phyloP scores from a whole-genome alignment of 139 green algal species.

The Yamagishiella unicocca region DNA sequence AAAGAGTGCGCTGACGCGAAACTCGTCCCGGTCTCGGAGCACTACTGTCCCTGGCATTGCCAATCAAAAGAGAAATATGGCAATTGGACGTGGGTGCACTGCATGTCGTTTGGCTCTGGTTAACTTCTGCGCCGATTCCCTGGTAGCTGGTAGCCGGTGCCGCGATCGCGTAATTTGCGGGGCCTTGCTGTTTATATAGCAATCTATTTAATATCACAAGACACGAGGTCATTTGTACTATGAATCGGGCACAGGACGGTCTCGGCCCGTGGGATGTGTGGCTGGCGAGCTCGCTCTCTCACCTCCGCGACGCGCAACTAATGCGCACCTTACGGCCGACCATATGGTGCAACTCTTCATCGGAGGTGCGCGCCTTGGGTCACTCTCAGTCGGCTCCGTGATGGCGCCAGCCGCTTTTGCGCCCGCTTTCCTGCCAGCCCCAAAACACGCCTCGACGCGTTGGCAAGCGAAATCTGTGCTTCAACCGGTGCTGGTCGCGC shows the following conservation, averaged over 20 bases:
- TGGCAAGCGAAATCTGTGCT: neutral
- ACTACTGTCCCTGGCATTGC: too few relatives aligned
- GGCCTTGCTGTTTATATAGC: too few relatives aligned
- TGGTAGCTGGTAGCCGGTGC: too few relatives aligned
- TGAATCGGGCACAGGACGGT: neutral
- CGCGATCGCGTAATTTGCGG: too few relatives aligned
- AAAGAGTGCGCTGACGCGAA: too few relatives aligned
- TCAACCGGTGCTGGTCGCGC: neutral
- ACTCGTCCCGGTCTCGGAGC: too few relatives aligned
- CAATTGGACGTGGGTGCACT: too few relatives aligned
- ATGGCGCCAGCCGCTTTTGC: neutral
- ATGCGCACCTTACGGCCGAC: conserved; percentile 65
- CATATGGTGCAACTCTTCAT: conserved; percentile 44
- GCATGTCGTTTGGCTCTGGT: too few relatives aligned
- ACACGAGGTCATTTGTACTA: neutral
- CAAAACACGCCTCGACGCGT: neutral
- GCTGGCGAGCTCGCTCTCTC: conserved; percentile 19
- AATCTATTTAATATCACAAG: neutral
- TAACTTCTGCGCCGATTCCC: too few relatives aligned
- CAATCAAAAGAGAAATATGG: too few relatives aligned
- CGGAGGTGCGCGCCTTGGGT: conserved; percentile 14
- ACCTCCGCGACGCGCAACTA: conserved; percentile 47
- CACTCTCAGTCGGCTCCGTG: neutral
- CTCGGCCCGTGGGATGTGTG: conserved; percentile 19
- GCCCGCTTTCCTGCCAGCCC: neutral